phyloP scores from a whole-genome alignment of 257 asterid species.

The Penstemon davidsonii region DNA sequence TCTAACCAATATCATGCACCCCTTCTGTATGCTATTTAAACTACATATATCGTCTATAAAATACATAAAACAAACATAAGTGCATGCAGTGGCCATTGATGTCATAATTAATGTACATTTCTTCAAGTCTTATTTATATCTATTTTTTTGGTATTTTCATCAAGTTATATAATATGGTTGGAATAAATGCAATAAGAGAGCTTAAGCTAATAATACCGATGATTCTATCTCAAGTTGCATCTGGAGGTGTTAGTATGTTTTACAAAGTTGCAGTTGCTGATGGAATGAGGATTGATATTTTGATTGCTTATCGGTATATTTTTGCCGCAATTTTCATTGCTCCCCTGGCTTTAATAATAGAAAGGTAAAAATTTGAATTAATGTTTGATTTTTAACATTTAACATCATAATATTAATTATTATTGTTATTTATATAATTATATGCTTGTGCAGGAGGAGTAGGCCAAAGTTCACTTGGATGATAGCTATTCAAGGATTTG shows the following conservation, averaged over 20 bases:
- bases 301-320: slow-evolving; percentile 33
- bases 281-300: slow-evolving; percentile 32
- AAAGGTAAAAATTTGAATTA: slow-evolving; percentile 24
- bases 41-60: too few species aligned
- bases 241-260: slow-evolving; percentile 31
- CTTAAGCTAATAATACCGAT: slow-evolving; percentile 28
- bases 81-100: too few species aligned
- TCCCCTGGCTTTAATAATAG: slow-evolving; percentile 38
- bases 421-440: neutral
- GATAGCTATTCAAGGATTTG: slow-evolving; percentile 44
- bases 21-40: neutral
- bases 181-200: neutral
- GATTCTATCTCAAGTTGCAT: slow-evolving; percentile 29
- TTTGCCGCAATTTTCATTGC: slow-evolving; percentile 35
- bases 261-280: slow-evolving; percentile 34
- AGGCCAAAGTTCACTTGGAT: slow-evolving; percentile 55
- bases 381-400: too few species aligned
- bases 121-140: neutral
- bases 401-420: too few species aligned
- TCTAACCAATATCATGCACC: neutral
- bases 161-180: slow-evolving; percentile 6
- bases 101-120: neutral
- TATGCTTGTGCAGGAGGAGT: slow-evolving; percentile 36
- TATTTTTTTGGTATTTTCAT: neutral
- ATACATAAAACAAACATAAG: too few species aligned